Base-by-base conservation (phyloP, 2,329 filamentous ascomycete species). In the Hypoxylon sp. region DNA sequence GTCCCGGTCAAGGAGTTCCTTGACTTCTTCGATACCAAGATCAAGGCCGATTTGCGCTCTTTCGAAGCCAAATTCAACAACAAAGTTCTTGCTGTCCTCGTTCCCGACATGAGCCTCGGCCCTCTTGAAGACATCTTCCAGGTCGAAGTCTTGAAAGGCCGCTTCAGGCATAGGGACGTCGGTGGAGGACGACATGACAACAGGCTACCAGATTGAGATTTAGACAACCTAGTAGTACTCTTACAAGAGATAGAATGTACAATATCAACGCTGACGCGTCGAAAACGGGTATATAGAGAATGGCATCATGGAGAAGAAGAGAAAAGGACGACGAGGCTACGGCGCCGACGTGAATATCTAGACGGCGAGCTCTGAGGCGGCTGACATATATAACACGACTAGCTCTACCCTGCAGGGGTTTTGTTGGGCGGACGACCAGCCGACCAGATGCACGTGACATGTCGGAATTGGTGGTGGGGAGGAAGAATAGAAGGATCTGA, bases 41-140 rank as follows among this genome's bases (percentile, higher is more conserved):
- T 89, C 75, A 48, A 83, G 81, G 2, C 82, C 84, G 57, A 85
- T 82, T 52, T 75, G 80, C 31, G 85, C 84, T 35, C 78, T 70
- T 1, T 81, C 72, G 40, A 80, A 78, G 9, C 83, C 83, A 67
- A 89, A 89, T 64, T 88, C 83, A n/a, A 89, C 76, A 26, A 88
- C 81, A 64, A 89, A 89, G 69, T 88, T 89, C 27, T 66, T 73
- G 17, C 81, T 82, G 0, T 69, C 55, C 1, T 73, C 71, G 38
- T 74, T 70, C 11, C 74, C 71, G 3, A 80, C 78, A 35, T 76
- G 70, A 1, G 69, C 42, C 55, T 81, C 72, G 41, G 80, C 78
- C 2, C 72, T 60, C 0, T 77, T 64, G 57, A 85, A 85, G 37
- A 80, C 77, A 0, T 68, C 66, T 3, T 73, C 63, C 26, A 78